Base-by-base conservation (phyloP, 306 rosid genomes). In the Vigna unguiculata region DNA sequence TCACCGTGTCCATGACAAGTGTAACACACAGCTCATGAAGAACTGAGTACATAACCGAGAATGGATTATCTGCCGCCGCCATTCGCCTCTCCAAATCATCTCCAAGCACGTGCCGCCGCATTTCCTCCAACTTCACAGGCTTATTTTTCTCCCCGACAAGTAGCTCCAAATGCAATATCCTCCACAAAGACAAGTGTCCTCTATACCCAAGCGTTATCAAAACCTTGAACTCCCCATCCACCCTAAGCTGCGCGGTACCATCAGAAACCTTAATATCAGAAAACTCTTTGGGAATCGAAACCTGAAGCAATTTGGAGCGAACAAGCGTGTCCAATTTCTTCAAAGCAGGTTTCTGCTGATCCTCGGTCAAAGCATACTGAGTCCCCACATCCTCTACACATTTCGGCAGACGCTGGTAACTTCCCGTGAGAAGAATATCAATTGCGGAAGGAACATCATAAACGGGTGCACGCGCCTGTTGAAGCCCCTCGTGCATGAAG, bases 401-500 rank as follows among this genome's bases (percentile, higher is more conserved):
- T 75, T 96, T 96, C 0, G 99, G 99, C 40, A 96, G 69, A 46
- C 97, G 96, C 69, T 87, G 80, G 75, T 96, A 96, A 67, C 84
- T 84, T 55, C 99, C 97, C 0, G 97, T 85, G 9, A 92, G 86
- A 61, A 96, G 99, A 77, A 96, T 84, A 76, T 96, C 99, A 78
- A 90, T 54, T 1, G 99, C 99, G 9, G 99, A 91, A 1, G 99
- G 99, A 68, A 96, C 98, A 81, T 96, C 99, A 74, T 92, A 96
- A 47, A 96, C 89, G 7, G 99, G 99, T 43, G 99, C 99, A 66
- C 99, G 92, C 16, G 99, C 98, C 84, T 91, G 99, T 70, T 96
- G 99, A 69, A 96, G 91, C 80, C 97, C 99, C 83, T 96, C 99
- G 32, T 96, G 99, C 99, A 96, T 96, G 82, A 96, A 96, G 85